Percentiles rank a stretch among this genome's conserved stretches.
Evolutionary conservation across 257 asterid species (phyloP).

Genomic region (Nyctanthes arbortristis): DNA sequence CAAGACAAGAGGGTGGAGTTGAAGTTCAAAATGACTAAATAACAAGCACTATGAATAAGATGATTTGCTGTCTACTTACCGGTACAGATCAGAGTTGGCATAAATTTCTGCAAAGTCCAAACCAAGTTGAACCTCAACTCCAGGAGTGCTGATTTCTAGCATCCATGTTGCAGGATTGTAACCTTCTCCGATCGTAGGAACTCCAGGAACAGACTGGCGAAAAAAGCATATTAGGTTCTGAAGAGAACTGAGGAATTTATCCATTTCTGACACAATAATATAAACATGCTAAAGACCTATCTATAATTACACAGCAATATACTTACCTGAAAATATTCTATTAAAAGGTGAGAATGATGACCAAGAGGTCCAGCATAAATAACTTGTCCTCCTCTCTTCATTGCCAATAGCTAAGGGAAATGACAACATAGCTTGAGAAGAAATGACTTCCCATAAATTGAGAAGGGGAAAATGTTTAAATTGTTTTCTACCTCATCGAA

Average conservation of each 20-base stretch:
- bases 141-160: constrained; percentile 70
- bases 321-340: constrained; percentile 75
- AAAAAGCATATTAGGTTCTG: constrained; percentile 14
- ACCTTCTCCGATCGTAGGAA: constrained; percentile 72
- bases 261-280: too few species aligned
- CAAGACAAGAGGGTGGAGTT: background rate
- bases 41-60: background rate
- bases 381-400: constrained; percentile 94
- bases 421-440: background rate
- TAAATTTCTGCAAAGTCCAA: constrained; percentile 78
- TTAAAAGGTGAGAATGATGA: constrained; percentile 57
- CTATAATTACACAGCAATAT: background rate
- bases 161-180: constrained; percentile 91
- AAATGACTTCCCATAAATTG: background rate
- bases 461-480: background rate
- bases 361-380: constrained; percentile 81
- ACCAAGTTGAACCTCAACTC: constrained; percentile 67
- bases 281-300: background rate
- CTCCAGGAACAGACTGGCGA: constrained; percentile 73
- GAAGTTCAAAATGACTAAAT: background rate
- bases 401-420: constrained; percentile 54
- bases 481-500: constrained; percentile 67
- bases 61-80: constrained; percentile 54
- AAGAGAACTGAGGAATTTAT: too few species aligned
- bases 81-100: constrained; percentile 65